Base-by-base conservation (phyloP, 2,329 filamentous ascomycete genomes). In the Sporothrix curviconia region DNA sequence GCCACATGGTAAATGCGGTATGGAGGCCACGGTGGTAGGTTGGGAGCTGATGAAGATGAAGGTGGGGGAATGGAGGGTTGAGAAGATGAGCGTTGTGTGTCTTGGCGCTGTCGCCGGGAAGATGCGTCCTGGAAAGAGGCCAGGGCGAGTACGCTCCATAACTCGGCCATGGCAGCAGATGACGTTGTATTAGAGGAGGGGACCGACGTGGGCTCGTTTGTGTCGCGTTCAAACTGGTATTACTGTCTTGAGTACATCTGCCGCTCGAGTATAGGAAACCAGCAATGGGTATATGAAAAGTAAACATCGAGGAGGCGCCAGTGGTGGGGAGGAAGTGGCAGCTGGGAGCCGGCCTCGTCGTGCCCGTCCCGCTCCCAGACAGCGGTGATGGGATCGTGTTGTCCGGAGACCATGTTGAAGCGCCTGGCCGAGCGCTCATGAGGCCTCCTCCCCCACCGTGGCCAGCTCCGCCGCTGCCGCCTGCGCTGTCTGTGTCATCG, bases 211-310 rank as follows among this genome's bases (percentile, higher is more conserved):
- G 52, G 19, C 32, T 46, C 22, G 7, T 24, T 12, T 28, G 34
- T 28, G 28, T 54, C 51, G 25, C 51, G 37, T 25, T 58, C 56
- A 32, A 81, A 82, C 7, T 68, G 67, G 39, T 74, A 69, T 0
- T n/a, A 72, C 79, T 58, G 67, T 75, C 57, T 64, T 76, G 51
- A 86, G 72, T 4, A 89, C 72, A 42, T 79, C 50, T 86, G 80
- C 61, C 84, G 86, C 61, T 90, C 84, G 11, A 86, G 74, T 25
- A 92, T 83, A 0, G 88, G 88, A 25, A 92, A 77, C 88, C 88
- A 92, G 55, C 80, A 83, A 67, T 91, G 86, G 0, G 85, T 89
- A 64, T 89, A 89, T 1, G 86, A 81, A 59, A 89, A 87, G 67
- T 90, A 91, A 4, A 87, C 77, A 62, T 90, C 85, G 39, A 91